These are phyloP conservation scores for Termitomyces sp. DNA, from an alignment of 768 basidiomycete species.

Conservation along the genomic window DNA sequence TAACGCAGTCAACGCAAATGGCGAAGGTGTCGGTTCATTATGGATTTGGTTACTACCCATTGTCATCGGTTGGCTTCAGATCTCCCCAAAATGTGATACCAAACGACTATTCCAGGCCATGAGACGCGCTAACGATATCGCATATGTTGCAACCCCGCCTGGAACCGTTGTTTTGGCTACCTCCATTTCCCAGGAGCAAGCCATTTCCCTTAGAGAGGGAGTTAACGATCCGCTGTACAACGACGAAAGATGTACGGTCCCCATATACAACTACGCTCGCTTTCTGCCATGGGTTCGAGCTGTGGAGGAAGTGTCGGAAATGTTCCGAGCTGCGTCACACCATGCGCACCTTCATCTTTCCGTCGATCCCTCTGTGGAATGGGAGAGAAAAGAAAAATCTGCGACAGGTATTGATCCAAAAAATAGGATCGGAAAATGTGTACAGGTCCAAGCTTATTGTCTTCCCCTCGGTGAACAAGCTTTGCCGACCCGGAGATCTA, in stretches of 20 bases:
- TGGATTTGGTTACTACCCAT: constrained; percentile 46
- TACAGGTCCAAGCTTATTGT: constrained; percentile 20
- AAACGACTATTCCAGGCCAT: constrained; percentile 28
- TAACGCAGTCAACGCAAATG: constrained; percentile 27
- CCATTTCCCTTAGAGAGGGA: constrained; percentile 17
- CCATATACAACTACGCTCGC: constrained; percentile 30
- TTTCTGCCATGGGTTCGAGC: constrained; percentile 27
- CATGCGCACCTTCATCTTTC: constrained; percentile 15
- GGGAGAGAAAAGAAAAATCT: constrained; percentile 16
- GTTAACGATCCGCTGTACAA: constrained; percentile 12
- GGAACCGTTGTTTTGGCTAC: constrained; percentile 2
- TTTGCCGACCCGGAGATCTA: background rate
- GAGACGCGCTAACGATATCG: constrained; percentile 26
- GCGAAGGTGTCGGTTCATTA: constrained; percentile 36
- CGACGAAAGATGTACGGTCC: constrained; percentile 23
- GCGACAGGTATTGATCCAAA: background rate
- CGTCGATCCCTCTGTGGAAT: constrained; percentile 16
- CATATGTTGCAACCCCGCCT: constrained; percentile 23
- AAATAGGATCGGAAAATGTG: constrained; percentile 19
- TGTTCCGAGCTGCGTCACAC: constrained; percentile 23
- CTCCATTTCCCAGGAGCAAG: constrained; percentile 14
- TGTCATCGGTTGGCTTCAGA: constrained; percentile 39
- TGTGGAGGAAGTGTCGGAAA: constrained; percentile 21
- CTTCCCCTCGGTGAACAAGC: background rate
- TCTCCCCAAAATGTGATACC: constrained; percentile 40